Evolutionary conservation across 2,329 filamentous ascomycete genomes (phyloP).

Genomic region (Cadophora sp.): DNA sequence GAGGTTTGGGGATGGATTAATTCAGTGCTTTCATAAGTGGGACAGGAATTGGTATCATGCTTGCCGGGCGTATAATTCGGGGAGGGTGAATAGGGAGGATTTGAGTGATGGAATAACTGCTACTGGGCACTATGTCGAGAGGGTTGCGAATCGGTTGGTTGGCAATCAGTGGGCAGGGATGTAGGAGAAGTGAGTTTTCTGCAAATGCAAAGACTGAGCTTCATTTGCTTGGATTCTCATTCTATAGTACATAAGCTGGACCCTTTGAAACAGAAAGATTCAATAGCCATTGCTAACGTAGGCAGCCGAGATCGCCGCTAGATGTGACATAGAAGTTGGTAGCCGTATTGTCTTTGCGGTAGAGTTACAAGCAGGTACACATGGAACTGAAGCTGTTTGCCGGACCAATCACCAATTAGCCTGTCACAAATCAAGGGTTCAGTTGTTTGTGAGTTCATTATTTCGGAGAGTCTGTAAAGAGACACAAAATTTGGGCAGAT

Average conservation of each 20-base stretch:
- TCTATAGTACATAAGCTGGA: too few relatives aligned
- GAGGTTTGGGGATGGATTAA: constrained; percentile 22
- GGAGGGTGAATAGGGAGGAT: constrained; percentile 22
- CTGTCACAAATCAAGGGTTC: too few relatives aligned
- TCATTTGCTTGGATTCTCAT: too few relatives aligned
- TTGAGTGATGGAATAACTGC: constrained; percentile 26
- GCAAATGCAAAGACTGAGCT: too few relatives aligned
- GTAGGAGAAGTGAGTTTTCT: constrained; percentile 13
- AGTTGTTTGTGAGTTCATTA: neutral
- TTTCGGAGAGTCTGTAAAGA: neutral
- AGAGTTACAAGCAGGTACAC: too few relatives aligned
- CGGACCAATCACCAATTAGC: too few relatives aligned
- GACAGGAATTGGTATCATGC: constrained; percentile 27
- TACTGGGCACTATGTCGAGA: constrained; percentile 25
- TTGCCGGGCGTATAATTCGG: constrained; percentile 28
- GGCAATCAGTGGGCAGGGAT: constrained; percentile 25
- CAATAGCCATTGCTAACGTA: too few relatives aligned
- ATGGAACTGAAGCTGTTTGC: too few relatives aligned
- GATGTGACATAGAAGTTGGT: too few relatives aligned
- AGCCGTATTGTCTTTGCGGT: too few relatives aligned
- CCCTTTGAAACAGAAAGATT: too few relatives aligned
- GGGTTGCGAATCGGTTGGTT: constrained; percentile 27
- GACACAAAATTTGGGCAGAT: neutral
- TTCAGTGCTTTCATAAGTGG: constrained; percentile 19
- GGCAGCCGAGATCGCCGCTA: too few relatives aligned